These are phyloP conservation scores for Tricholoma sp. DNA, from an alignment of 768 basidiomycete genomes.

Conservation along the genomic window DNA sequence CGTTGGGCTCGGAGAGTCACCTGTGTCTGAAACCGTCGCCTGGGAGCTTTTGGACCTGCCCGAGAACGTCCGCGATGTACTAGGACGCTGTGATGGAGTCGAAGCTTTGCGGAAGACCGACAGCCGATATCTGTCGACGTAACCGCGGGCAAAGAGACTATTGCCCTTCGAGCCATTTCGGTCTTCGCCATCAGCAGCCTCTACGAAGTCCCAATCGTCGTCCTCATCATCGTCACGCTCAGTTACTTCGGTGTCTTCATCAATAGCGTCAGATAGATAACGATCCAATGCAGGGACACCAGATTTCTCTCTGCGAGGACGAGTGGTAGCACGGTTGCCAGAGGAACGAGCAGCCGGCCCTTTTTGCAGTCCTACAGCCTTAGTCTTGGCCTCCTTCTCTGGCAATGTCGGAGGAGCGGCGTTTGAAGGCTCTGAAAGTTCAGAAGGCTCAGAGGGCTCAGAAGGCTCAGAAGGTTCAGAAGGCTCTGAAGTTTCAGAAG, in stretches of 20 bases:
- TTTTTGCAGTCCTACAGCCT: slow-evolving; percentile 19
- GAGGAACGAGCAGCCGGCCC: slow-evolving; percentile 13
- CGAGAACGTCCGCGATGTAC: slow-evolving; percentile 46
- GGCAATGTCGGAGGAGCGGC: slow-evolving; percentile 23
- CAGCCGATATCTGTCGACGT: slow-evolving; percentile 82
- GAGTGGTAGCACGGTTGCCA: slow-evolving; percentile 20
- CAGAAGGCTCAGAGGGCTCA: no score
- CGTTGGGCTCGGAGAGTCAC: slow-evolving; percentile 43
- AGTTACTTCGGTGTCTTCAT: slow-evolving; percentile 41
- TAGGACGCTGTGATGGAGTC: slow-evolving; percentile 46
- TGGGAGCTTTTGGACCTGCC: slow-evolving; percentile 56
- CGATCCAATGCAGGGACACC: slow-evolving; percentile 78
- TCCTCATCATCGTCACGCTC: slow-evolving; percentile 62
- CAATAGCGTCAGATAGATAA: slow-evolving; percentile 53
- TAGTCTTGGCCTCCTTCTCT: slow-evolving; percentile 25
- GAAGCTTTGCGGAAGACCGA: slow-evolving; percentile 84
- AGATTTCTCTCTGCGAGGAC: slow-evolving; percentile 71
- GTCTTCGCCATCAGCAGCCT: slow-evolving; percentile 76
- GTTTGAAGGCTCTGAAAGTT: slow-evolving; percentile 8
- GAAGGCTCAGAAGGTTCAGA: no score
- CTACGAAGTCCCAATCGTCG: slow-evolving; percentile 91
- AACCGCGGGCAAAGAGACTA: slow-evolving; percentile 86
- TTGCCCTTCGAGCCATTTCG: slow-evolving; percentile 75
- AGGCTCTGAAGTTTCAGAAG: no score
- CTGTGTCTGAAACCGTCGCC: slow-evolving; percentile 28